phyloP scores from a whole-genome alignment of 2,329 filamentous ascomycete genomes.

The Ophiosphaerella narmari region DNA sequence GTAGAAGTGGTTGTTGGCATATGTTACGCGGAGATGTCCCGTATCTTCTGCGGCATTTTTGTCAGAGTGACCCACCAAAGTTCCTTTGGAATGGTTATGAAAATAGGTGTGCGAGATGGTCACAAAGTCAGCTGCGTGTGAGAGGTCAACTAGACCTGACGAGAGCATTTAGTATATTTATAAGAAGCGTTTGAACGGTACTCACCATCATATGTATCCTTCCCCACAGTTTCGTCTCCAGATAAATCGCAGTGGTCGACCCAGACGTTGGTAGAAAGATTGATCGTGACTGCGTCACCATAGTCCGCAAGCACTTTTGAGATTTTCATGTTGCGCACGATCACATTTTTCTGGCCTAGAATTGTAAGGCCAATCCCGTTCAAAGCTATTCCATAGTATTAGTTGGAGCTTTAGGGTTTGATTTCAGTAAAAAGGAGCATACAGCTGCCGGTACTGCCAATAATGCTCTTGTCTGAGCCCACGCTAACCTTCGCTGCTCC shows the following conservation, averaged over 20 bases:
- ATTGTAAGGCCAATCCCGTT: constrained; percentile 58
- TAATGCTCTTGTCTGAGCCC: constrained; percentile 26
- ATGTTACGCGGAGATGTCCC: constrained; percentile 66
- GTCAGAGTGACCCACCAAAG: constrained; percentile 54
- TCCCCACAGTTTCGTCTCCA: constrained; percentile 44
- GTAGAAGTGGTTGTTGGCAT: constrained; percentile 67
- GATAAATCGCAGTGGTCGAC: constrained; percentile 69
- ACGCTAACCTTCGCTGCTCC: constrained; percentile 32
- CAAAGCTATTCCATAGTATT: constrained; percentile 41
- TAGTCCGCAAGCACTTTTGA: constrained; percentile 60
- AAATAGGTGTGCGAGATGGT: constrained; percentile 58
- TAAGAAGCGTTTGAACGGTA: too few relatives aligned
- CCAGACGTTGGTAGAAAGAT: constrained; percentile 61
- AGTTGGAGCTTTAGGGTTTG: constrained; percentile 21
- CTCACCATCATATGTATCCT: constrained; percentile 6
- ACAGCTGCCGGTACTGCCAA: constrained; percentile 49
- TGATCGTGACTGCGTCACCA: constrained; percentile 64
- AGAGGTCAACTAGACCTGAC: constrained; percentile 59
- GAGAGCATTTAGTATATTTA: too few relatives aligned
- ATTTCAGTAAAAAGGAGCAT: constrained; percentile 18
- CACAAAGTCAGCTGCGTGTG: constrained; percentile 65
- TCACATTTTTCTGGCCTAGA: constrained; percentile 61
- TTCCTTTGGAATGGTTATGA: constrained; percentile 65
- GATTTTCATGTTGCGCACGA: constrained; percentile 65
- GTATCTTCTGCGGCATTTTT: constrained; percentile 52